Base-by-base conservation (phyloP, 805 yeast species). In the Metschnikowia colocasiae region DNA sequence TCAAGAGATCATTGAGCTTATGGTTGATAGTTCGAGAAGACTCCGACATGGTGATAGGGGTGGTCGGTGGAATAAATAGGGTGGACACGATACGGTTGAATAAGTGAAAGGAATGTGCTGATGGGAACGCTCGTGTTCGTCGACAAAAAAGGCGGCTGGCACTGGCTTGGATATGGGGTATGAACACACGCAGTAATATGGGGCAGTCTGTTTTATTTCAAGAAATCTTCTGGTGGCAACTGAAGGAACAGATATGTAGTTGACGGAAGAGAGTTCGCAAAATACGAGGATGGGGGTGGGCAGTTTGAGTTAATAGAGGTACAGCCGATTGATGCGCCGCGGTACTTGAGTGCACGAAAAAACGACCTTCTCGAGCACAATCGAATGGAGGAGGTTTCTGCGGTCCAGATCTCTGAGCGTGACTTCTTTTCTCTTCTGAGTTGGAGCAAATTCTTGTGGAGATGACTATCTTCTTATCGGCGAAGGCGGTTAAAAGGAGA, bases 21-120 rank as follows among this genome's bases (percentile, higher is more conserved):
- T 70, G 75, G 53, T 72, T 72, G 49, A 72, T 72, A 2, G 71
- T 62, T 52, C 77, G 58, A 8, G 76, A 70, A 4, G 72, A 59
- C 40, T 71, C 75, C 18, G 70, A 45, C 74, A 69, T 69, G n/a
- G 39, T 48, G 16, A 16, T 23, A 12, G 26, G 36, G 5, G 10
- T 18, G 23, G 32, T 16, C 23, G 13, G 6, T 39, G 9, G 30
- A 23, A 36, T n/a, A 25, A 23, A 15, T 27, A 19, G 20, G 33
- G 9, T 19, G 34, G 16, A 7, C 12, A 39, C 20, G n/a, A 19
- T n/a, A 33, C 22, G 22, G 36, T 6, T 33, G 8, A 3, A 12
- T 19, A 15, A 33, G 23, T 19, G 9, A 20, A 9, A 19, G 23
- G 25, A 13, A 4, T 2, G 35, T 16, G 35, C n/a, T 16, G 12